Percentiles rank a stretch among this genome's conserved stretches.
These are phyloP conservation scores for Macrolepiota albuminosa DNA, from an alignment of 768 basidiomycete genomes.

Conservation along the genomic window DNA sequence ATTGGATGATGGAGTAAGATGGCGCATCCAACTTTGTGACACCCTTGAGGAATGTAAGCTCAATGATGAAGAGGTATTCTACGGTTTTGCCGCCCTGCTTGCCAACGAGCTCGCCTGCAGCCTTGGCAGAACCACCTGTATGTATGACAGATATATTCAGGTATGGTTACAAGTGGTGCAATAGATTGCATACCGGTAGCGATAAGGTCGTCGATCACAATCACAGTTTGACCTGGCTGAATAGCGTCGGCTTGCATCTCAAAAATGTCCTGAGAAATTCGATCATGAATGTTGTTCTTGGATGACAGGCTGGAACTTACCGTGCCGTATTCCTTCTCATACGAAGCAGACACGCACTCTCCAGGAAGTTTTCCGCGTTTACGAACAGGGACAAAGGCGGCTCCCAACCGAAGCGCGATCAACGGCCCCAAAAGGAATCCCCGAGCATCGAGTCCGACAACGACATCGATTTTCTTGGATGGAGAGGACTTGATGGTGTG, in stretches of 20 bases:
- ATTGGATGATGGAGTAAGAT: slow-evolving; percentile 82
- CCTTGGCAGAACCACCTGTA: slow-evolving; percentile 87
- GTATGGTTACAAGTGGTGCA: neutral
- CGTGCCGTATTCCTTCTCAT: slow-evolving; percentile 91
- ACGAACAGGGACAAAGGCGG: slow-evolving; percentile 93
- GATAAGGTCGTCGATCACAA: slow-evolving; percentile 93
- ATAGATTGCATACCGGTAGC: slow-evolving; percentile 68
- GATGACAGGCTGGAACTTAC: slow-evolving; percentile 36
- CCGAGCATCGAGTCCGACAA: slow-evolving; percentile 93
- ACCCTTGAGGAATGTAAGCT: slow-evolving; percentile 72
- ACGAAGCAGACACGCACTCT: slow-evolving; percentile 63
- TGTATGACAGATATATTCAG: slow-evolving; percentile 20
- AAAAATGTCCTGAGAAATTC: slow-evolving; percentile 70
- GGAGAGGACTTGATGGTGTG: slow-evolving; percentile 60
- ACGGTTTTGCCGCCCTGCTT: slow-evolving; percentile 80
- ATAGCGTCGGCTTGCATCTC: slow-evolving; percentile 93
- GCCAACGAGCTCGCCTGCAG: slow-evolving; percentile 84
- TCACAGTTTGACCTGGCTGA: slow-evolving; percentile 72
- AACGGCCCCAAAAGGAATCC: slow-evolving; percentile 95
- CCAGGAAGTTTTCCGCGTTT: slow-evolving; percentile 97
- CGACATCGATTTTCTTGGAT: slow-evolving; percentile 75
- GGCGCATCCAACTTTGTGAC: slow-evolving; percentile 78
- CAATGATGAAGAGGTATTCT: slow-evolving; percentile 94
- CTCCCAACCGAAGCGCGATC: slow-evolving; percentile 84
- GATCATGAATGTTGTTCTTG: neutral